A percentile compares a stretch with the other conserved stretches of the same genome.
Evolutionary conservation across 495 filamentous ascomycete species (phyloP).

Genomic region (Daldinia childiae): DNA sequence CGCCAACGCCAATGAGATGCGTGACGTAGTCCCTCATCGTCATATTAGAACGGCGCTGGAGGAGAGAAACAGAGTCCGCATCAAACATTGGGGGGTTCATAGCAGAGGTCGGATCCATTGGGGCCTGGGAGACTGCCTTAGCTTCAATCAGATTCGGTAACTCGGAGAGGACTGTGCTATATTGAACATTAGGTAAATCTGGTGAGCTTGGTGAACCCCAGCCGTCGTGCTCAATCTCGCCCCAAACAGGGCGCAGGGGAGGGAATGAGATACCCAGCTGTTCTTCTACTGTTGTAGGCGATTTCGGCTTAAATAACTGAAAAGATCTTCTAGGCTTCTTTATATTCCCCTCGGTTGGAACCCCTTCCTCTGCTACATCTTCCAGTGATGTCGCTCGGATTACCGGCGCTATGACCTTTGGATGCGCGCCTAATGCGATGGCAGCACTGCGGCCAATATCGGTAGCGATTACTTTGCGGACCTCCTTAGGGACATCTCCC

Average conservation of each 20-base stretch:
- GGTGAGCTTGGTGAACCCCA: constrained; percentile 83
- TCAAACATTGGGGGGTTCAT: constrained; percentile 56
- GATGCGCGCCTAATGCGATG: constrained; percentile 80
- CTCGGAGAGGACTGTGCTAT: constrained; percentile 81
- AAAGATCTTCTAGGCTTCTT: constrained; percentile 31
- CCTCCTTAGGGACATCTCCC: constrained; percentile 75
- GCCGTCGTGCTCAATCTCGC: constrained; percentile 81
- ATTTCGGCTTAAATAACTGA: constrained; percentile 41
- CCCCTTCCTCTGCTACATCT: constrained; percentile 13
- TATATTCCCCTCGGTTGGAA: neutral
- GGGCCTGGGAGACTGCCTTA: constrained; percentile 85
- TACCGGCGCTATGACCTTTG: constrained; percentile 61
- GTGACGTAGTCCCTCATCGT: constrained; percentile 82
- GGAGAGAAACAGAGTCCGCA: constrained; percentile 70
- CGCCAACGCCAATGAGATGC: constrained; percentile 71
- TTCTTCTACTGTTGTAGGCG: constrained; percentile 39
- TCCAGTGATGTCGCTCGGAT: constrained; percentile 13
- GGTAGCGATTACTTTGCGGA: constrained; percentile 76
- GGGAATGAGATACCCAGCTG: constrained; percentile 44
- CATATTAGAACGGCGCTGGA: constrained; percentile 77
- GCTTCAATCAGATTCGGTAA: constrained; percentile 93
- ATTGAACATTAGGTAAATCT: constrained; percentile 82
- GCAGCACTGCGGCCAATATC: constrained; percentile 77
- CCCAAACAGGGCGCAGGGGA: constrained; percentile 68
- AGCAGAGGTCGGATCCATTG: constrained; percentile 62